A percentile compares a stretch with the other conserved stretches of the same genome.
Conservation (phyloP, 169 alveolate species). For the Plasmodium vinckei region DNA sequence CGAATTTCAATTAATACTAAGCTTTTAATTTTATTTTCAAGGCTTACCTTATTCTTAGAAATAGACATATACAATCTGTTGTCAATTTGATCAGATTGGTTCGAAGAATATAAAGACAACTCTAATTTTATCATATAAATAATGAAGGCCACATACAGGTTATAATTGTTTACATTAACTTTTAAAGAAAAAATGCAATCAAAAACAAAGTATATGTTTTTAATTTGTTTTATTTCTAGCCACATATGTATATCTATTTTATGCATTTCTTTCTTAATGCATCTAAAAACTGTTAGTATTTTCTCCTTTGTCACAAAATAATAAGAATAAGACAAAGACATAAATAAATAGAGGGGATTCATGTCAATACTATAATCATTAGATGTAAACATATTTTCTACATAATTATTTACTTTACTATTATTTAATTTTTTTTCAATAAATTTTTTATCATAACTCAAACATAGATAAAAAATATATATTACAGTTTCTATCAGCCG, state of each 20-base stretch:
- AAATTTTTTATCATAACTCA: conserved; percentile 45
- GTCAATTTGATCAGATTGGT: conserved; percentile 20
- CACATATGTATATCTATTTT: conserved; percentile 44
- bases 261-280: conserved; percentile 52
- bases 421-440: conserved; percentile 41
- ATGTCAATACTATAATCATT: conserved; percentile 34
- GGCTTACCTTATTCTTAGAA: conserved; percentile 54
- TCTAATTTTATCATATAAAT: conserved; percentile 51
- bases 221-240: conserved; percentile 56
- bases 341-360: conserved; percentile 61
- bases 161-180: conserved; percentile 14
- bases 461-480: conserved; percentile 52
- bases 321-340: conserved; percentile 68
- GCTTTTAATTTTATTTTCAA: not conserved
- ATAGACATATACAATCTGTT: conserved; percentile 47
- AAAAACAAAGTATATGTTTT: conserved; percentile 60
- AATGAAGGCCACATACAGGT: conserved; percentile 30
- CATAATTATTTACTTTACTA: conserved; percentile 47
- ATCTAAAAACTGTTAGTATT: conserved; percentile 25
- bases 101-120: conserved; percentile 46
- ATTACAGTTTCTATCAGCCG: conserved; percentile 67
- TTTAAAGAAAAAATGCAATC: conserved; percentile 64
- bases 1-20: not conserved
- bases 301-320: conserved; percentile 60
- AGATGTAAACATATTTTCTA: conserved; percentile 41